A percentile compares a stretch with the other conserved stretches of the same genome.
Conservation (phyloP, 305 asterid species). For the Coffea humblotiana region DNA sequence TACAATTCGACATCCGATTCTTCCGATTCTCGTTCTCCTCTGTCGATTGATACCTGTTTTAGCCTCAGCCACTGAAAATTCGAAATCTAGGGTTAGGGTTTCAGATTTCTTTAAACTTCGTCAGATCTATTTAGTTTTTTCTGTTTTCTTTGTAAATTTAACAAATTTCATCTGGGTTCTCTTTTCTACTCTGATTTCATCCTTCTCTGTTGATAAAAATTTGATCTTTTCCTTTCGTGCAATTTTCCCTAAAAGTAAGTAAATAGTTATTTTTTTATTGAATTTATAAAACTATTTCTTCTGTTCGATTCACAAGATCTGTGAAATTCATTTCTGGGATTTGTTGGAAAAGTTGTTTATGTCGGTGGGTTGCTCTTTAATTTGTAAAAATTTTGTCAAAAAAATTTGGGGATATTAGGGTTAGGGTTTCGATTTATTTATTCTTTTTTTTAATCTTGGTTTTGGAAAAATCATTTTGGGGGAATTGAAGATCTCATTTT, state of each 20-base stretch:
- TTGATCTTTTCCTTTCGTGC: not conserved
- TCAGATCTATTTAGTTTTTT: conserved; percentile 20
- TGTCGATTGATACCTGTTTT: conserved; percentile 28
- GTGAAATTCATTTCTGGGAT: not conserved
- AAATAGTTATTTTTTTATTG: not conserved
- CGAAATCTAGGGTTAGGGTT: conserved; percentile 47
- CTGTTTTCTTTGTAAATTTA: conserved; percentile 13
- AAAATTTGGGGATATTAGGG: conserved; percentile 25
- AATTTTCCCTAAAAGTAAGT: not conserved
- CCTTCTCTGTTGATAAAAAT: not conserved
- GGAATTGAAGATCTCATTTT: conserved; percentile 2
- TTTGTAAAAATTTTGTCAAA: not conserved
- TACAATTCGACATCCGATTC: conserved; percentile 19
- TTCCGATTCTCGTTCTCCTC: conserved; percentile 25
- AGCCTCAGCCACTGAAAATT: conserved; percentile 6
- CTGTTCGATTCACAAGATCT: conserved; percentile 6
- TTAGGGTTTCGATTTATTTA: conserved; percentile 11
- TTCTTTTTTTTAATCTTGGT: not conserved
- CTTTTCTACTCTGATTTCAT: not conserved
- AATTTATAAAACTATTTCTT: not conserved
- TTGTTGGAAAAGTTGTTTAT: not conserved
- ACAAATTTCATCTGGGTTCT: not conserved
- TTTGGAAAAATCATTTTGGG: not conserved
- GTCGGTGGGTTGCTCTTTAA: not conserved
- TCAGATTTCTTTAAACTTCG: conserved; percentile 12